These are phyloP conservation scores for Cenchrus purpureus DNA, from an alignment of 176 grass and related monocot species.

Conservation along the genomic window DNA sequence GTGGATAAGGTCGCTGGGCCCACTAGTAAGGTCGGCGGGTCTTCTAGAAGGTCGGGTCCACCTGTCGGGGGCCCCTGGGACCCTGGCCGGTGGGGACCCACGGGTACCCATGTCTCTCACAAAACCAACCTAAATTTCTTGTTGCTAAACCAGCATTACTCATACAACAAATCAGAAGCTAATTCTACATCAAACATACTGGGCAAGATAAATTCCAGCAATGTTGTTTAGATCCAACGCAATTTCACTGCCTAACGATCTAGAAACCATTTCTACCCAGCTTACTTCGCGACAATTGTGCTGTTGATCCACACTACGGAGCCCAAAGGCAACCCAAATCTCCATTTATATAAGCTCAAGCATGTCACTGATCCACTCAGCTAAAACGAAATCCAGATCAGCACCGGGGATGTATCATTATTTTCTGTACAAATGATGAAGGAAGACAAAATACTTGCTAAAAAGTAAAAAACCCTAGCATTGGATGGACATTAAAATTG, in stretches of 20 bases:
- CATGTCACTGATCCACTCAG: neutral
- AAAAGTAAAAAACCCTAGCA: neutral
- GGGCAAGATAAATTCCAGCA: neutral
- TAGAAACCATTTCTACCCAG: neutral
- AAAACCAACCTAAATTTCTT: too few species aligned
- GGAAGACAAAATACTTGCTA: neutral
- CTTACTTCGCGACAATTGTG: neutral
- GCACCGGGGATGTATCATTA: too few species aligned
- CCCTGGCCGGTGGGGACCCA: too few species aligned
- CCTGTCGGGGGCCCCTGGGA: too few species aligned
- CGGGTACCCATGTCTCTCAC: too few species aligned
- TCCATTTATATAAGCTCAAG: neutral
- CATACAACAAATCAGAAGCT: too few species aligned
- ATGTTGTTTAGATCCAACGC: neutral
- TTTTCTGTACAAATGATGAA: neutral
- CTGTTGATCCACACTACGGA: neutral
- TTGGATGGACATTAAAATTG: neutral
- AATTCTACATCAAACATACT: neutral
- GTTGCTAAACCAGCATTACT: too few species aligned
- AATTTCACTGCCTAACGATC: slow-evolving; percentile 10
- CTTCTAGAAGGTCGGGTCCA: too few species aligned
- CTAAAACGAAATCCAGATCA: slow-evolving; percentile 37
- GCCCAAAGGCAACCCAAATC: neutral
- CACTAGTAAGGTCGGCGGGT: too few species aligned
- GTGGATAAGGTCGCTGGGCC: too few species aligned